phyloP scores from a whole-genome alignment of 257 asterid genomes.

The Asclepias syriaca region DNA sequence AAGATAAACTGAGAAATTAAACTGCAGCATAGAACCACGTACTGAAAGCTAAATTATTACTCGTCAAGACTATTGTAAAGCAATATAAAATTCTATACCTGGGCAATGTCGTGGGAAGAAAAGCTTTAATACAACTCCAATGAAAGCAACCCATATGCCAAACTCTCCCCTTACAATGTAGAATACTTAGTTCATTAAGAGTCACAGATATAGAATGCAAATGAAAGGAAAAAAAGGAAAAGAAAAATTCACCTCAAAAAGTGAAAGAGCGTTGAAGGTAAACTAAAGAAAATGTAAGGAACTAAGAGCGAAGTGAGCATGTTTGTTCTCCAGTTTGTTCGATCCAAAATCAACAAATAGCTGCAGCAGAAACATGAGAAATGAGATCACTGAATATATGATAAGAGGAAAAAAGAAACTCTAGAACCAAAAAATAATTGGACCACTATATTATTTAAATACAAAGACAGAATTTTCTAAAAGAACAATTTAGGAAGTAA shows the following conservation, averaged over 20 bases:
- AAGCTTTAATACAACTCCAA: conserved; percentile 82
- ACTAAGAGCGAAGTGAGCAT: conserved; percentile 31
- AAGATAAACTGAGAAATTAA: not conserved
- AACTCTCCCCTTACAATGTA: conserved; percentile 61
- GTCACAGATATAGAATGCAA: not conserved
- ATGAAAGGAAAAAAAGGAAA: conserved; percentile 24
- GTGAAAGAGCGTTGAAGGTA: conserved; percentile 1
- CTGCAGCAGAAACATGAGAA: not conserved
- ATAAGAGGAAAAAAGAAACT: conserved; percentile 10
- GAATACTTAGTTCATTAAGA: conserved; percentile 1
- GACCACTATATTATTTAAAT: not conserved
- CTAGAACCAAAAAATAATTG: not conserved
- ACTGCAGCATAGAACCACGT: not conserved
- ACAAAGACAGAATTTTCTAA: not conserved
- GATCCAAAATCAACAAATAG: conserved; percentile 13
- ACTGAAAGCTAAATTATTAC: not conserved
- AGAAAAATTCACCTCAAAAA: conserved; percentile 12
- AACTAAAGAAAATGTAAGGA: conserved; percentile 7
- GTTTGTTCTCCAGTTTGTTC: conserved; percentile 29
- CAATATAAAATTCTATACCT: conserved; percentile 30
- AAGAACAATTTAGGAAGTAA: too few relatives aligned
- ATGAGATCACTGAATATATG: not conserved
- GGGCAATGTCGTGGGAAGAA: conserved; percentile 96
- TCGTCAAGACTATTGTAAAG: not conserved
- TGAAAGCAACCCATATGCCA: conserved; percentile 80